Conservation (phyloP, 805 yeast species). For the Cyberlindnera americana region DNA sequence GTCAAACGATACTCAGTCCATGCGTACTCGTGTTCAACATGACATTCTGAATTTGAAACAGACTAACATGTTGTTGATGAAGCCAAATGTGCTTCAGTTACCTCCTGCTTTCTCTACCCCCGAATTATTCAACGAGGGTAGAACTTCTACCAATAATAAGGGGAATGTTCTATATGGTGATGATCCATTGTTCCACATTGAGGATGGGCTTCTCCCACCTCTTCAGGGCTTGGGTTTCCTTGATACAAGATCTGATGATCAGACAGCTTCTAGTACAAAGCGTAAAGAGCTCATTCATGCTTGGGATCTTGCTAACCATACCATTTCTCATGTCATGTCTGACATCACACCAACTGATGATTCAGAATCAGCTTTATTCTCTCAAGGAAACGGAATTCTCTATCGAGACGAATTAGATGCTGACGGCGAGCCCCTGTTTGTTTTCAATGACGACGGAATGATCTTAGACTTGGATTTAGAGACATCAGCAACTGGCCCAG, state of each 20-base stretch:
- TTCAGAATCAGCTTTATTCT: slow-evolving; percentile 5
- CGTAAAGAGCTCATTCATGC: slow-evolving; percentile 13
- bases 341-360: slow-evolving; percentile 5
- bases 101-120: slow-evolving; percentile 2
- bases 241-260: not conserved
- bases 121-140: not conserved
- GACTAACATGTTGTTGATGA: slow-evolving; percentile 7
- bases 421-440: slow-evolving; percentile 22
- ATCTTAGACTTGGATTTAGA: slow-evolving; percentile 16
- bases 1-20: slow-evolving; percentile 26
- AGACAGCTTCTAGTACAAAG: not conserved
- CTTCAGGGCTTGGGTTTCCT: slow-evolving; percentile 20
- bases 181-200: slow-evolving; percentile 37
- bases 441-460: slow-evolving; percentile 28
- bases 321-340: slow-evolving; percentile 12
- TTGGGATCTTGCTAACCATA: slow-evolving; percentile 20
- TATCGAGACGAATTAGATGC: slow-evolving; percentile 17
- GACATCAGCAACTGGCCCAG: slow-evolving; percentile 2
- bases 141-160: not conserved
- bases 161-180: slow-evolving; percentile 29
- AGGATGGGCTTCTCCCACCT: slow-evolving; percentile 30
- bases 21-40: slow-evolving; percentile 25
- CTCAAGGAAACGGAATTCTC: slow-evolving; percentile 1
- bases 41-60: slow-evolving; percentile 16
- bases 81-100: slow-evolving; percentile 9